phyloP scores from a whole-genome alignment of 2,329 filamentous ascomycete species.

The Sclerotinia nivalis region DNA sequence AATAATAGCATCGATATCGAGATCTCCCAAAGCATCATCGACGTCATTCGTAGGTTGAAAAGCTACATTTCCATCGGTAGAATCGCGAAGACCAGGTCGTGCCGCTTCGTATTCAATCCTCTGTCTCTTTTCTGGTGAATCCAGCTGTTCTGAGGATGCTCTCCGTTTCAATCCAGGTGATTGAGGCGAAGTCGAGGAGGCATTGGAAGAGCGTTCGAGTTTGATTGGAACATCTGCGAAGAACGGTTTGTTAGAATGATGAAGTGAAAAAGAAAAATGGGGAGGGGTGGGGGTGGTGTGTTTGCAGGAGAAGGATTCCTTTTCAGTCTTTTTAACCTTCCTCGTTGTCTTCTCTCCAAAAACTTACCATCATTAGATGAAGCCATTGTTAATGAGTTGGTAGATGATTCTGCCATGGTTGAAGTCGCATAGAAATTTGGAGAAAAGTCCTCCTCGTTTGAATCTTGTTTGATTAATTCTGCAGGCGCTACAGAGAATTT shows the following conservation, averaged over 20 bases:
- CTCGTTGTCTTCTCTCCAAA: background rate
- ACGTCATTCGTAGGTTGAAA: background rate
- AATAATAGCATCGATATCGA: constrained; percentile 20
- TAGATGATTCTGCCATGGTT: constrained; percentile 12
- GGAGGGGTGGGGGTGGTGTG: background rate
- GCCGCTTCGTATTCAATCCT: constrained; percentile 22
- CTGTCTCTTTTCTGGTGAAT: constrained; percentile 27
- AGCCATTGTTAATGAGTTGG: background rate
- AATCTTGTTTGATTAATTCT: background rate
- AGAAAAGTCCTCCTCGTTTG: background rate
- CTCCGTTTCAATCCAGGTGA: constrained; percentile 17
- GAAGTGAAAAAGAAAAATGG: background rate
- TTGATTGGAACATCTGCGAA: constrained; percentile 19
- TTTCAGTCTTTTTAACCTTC: background rate
- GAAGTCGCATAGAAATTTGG: constrained; percentile 10
- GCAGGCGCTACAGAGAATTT: constrained; percentile 15
- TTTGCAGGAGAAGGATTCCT: background rate
- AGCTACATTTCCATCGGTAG: background rate
- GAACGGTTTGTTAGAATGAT: background rate
- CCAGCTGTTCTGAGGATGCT: constrained; percentile 6
- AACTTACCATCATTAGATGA: constrained; percentile 16
- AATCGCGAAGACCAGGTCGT: background rate
- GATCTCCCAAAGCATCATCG: constrained; percentile 4
- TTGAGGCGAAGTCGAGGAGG: background rate
- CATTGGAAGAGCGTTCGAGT: background rate